Evolutionary conservation across 331 rosid genomes (phyloP).

Genomic region (Rosa hybrid): DNA sequence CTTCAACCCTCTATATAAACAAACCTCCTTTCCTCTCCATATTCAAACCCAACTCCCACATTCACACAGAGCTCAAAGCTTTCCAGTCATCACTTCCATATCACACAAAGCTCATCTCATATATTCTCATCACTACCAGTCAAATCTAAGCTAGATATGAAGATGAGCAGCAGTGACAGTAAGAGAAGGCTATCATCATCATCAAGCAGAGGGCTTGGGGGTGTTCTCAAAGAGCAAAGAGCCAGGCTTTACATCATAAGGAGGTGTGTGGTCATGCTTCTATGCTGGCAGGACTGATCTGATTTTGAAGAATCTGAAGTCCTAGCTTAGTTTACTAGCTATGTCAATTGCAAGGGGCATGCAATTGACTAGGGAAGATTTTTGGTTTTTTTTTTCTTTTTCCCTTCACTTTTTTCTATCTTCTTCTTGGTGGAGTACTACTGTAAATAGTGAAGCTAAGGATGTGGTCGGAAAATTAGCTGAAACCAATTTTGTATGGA

Average conservation of each 20-base stretch:
- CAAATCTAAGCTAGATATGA: slow-evolving; percentile 42
- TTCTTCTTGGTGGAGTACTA: slow-evolving; percentile 38
- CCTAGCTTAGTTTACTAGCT: neutral
- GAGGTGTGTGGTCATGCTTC: slow-evolving; percentile 97
- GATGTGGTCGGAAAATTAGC: slow-evolving; percentile 36
- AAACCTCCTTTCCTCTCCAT: slow-evolving; percentile 13
- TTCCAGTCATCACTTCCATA: neutral
- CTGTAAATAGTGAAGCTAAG: slow-evolving; percentile 55
- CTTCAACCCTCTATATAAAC: slow-evolving; percentile 45
- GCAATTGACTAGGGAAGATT: neutral
- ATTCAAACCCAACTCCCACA: slow-evolving; percentile 29
- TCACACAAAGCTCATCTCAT: slow-evolving; percentile 14
- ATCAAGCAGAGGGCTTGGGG: slow-evolving; percentile 79
- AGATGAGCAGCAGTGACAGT: slow-evolving; percentile 56
- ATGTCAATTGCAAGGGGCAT: slow-evolving; percentile 3
- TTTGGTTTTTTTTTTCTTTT: neutral
- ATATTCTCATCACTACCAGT: neutral
- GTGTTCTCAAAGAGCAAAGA: slow-evolving; percentile 79
- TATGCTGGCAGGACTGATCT: slow-evolving; percentile 86
- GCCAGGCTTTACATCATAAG: slow-evolving; percentile 87
- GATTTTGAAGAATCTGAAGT: neutral
- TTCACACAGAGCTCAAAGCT: neutral
- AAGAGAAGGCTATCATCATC: slow-evolving; percentile 65
- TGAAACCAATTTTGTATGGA: slow-evolving; percentile 53
- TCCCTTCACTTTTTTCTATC: neutral